Evolutionary conservation across 192 early-diverging fungal species (phyloP).

Genomic region (Coemansia sp.): DNA sequence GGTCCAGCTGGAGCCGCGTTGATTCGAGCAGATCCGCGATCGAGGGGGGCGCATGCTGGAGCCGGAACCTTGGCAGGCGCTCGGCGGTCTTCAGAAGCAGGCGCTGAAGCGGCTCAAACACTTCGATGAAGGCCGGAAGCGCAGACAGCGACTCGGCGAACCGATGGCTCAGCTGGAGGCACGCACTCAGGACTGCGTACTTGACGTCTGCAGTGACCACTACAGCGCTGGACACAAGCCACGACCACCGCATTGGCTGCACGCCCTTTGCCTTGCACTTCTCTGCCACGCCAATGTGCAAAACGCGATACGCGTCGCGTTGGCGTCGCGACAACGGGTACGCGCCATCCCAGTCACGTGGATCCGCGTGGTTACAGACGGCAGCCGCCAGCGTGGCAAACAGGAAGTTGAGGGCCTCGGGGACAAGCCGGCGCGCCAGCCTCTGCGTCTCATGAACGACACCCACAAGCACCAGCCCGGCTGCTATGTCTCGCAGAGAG

Average conservation of each 20-base stretch:
- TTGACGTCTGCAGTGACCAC: constrained; percentile 13
- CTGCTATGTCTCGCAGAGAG: constrained; percentile 59
- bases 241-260: constrained; percentile 30
- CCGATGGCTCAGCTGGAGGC: constrained; percentile 11
- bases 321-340: constrained; percentile 31
- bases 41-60: constrained; percentile 21
- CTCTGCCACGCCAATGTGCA: constrained; percentile 2
- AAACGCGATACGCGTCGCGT: constrained; percentile 22
- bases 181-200: constrained; percentile 27
- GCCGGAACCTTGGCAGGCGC: constrained; percentile 27
- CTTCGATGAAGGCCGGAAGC: constrained; percentile 64
- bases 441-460: constrained; percentile 64
- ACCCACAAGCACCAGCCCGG: constrained; percentile 77
- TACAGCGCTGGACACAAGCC: constrained; percentile 1
- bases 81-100: constrained; percentile 20
- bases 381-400: constrained; percentile 26
- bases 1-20: constrained; percentile 45
- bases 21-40: constrained; percentile 1
- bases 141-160: constrained; percentile 54
- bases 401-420: constrained; percentile 70
- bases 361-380: constrained; percentile 14
- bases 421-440: constrained; percentile 70
- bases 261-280: constrained; percentile 1
- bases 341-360: constrained; percentile 22
- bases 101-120: constrained; percentile 44